phyloP scores from a whole-genome alignment of 345 rosid species.

The Camelina neglecta region DNA sequence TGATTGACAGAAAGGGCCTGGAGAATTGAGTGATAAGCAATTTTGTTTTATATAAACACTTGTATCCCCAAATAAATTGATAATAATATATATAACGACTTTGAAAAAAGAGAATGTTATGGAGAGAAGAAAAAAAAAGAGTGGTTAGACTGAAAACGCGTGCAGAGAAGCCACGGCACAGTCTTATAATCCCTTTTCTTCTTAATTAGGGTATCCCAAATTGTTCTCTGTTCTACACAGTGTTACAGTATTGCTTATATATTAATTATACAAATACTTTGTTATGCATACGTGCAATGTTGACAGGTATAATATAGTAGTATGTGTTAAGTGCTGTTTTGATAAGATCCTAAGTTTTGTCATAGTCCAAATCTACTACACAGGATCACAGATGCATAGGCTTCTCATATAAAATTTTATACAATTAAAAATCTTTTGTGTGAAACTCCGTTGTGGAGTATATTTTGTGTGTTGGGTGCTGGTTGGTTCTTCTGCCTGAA shows the following conservation, averaged over 20 bases:
- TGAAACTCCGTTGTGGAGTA: not conserved
- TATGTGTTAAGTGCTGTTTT: slow-evolving; percentile 1
- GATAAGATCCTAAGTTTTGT: slow-evolving; percentile 23
- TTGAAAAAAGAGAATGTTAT: slow-evolving; percentile 1
- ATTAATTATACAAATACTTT: not conserved
- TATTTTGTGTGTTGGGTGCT: slow-evolving; percentile 3
- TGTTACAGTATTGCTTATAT: not conserved
- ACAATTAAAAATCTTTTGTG: not conserved
- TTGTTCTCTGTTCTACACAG: not conserved
- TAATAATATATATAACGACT: not conserved
- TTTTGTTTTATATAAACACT: not conserved
- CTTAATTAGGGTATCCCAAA: slow-evolving; percentile 1
- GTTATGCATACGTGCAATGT: slow-evolving; percentile 1
- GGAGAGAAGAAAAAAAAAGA: not conserved
- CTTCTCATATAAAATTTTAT: not conserved
- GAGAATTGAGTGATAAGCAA: slow-evolving; percentile 25
- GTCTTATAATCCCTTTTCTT: slow-evolving; percentile 10
- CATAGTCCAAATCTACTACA: slow-evolving; percentile 20
- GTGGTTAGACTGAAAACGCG: slow-evolving; percentile 25
- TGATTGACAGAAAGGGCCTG: slow-evolving; percentile 31
- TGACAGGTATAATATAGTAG: not conserved
- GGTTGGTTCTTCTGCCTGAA: slow-evolving; percentile 18
- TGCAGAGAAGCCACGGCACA: slow-evolving; percentile 22
- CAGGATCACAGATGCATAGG: not conserved
- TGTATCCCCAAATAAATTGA: not conserved